phyloP scores from a whole-genome alignment of 192 early-diverging fungal species.

The Coemansia sp. region DNA sequence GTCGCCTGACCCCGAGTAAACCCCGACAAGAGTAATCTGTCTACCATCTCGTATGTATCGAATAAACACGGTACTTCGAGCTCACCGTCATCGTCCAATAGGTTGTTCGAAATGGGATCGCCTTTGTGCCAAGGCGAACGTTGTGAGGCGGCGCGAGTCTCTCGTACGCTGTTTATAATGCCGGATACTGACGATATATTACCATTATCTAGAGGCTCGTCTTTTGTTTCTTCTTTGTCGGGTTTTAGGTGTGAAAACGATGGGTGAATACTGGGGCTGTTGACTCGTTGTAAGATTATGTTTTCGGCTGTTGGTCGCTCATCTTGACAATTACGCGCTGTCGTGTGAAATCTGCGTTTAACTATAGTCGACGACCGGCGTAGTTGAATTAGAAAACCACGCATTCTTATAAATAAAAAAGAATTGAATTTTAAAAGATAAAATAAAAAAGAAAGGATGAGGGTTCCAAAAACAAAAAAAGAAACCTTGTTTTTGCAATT shows the following conservation, averaged over 20 bases:
- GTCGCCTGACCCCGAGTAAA: slow-evolving; percentile 75
- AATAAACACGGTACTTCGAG: slow-evolving; percentile 61
- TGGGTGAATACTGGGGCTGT: slow-evolving; percentile 28
- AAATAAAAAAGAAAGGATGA: neutral
- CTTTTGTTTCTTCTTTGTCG: neutral
- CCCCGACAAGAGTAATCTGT: slow-evolving; percentile 65
- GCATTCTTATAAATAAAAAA: slow-evolving; percentile 20
- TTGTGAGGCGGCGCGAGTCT: slow-evolving; percentile 29
- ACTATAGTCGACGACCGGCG: neutral
- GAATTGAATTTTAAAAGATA: neutral
- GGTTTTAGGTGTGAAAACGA: slow-evolving; percentile 14
- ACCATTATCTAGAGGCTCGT: neutral
- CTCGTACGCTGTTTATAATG: slow-evolving; percentile 43
- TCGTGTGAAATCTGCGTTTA: neutral
- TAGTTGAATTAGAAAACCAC: neutral
- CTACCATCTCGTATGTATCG: slow-evolving; percentile 78
- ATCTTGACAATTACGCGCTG: neutral
- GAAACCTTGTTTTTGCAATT: too few species aligned
- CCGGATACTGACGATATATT: slow-evolving; percentile 33
- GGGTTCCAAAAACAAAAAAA: neutral
- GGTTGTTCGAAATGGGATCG: neutral
- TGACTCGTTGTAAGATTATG: slow-evolving; percentile 53
- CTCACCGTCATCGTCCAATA: neutral
- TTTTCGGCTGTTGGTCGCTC: slow-evolving; percentile 50
- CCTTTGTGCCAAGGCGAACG: slow-evolving; percentile 4